A percentile compares a stretch with the other conserved stretches of the same genome.
Evolutionary conservation across 768 basidiomycete genomes (phyloP).

Genomic region (Pisolithus marmoratus): DNA sequence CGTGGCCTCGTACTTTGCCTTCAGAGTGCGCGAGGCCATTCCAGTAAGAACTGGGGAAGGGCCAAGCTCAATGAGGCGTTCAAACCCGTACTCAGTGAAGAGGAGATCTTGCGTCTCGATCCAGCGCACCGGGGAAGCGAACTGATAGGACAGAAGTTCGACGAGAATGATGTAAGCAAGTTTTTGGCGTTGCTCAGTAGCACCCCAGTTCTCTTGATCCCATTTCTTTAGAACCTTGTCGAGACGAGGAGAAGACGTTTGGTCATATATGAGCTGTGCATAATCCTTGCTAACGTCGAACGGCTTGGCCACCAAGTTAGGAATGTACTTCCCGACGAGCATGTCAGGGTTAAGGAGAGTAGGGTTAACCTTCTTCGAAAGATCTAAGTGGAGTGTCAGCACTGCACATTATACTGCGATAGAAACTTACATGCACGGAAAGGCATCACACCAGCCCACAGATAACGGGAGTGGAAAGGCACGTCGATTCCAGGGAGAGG

Average conservation of each 20-base stretch:
- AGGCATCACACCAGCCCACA: constrained; percentile 97
- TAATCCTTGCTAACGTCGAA: constrained; percentile 83
- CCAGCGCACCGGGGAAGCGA: constrained; percentile 98
- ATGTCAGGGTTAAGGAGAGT: constrained; percentile 90
- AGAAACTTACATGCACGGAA: constrained; percentile 86
- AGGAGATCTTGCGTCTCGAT: constrained; percentile 97
- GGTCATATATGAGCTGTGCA: constrained; percentile 92
- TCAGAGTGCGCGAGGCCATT: constrained; percentile 86
- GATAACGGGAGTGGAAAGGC: constrained; percentile 98
- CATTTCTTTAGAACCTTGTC: constrained; percentile 92
- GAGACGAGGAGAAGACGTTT: constrained; percentile 91
- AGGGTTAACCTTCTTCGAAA: constrained; percentile 97
- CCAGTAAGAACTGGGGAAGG: constrained; percentile 95
- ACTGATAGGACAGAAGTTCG: constrained; percentile 96
- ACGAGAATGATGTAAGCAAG: constrained; percentile 95
- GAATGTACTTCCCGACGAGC: constrained; percentile 92
- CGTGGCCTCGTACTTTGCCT: constrained; percentile 87
- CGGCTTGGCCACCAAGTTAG: constrained; percentile 88
- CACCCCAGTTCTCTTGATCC: constrained; percentile 88
- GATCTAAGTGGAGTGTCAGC: constrained; percentile 42
- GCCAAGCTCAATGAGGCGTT: constrained; percentile 92
- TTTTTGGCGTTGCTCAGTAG: constrained; percentile 77
- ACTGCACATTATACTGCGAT: background rate
- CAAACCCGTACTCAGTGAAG: constrained; percentile 81
- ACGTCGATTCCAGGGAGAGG: constrained; percentile 97